Evolutionary conservation across 139 green algal genomes (phyloP), one percentile per base, ranked within the genome.

Genomic region (Picochlorum sp.): DNA sequence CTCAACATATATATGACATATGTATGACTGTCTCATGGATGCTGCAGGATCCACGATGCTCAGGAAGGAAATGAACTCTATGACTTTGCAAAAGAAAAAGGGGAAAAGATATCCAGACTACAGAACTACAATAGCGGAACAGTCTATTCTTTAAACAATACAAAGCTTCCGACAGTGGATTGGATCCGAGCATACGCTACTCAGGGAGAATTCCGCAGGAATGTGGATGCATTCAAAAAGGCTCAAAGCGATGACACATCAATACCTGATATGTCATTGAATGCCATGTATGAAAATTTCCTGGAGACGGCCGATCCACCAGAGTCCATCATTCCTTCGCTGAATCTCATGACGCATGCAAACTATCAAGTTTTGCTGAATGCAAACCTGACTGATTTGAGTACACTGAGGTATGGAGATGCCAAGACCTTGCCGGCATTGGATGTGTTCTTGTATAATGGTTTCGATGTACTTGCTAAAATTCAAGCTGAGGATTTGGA

Each of bases 401-500:
- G 14, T 34, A 61, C 24, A 47, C 65, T 59, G 45, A 69, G 67
- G 60, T 72, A 41, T 51, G 69, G 54, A 45, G 62, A 75, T 45
- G 69, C 69, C 41, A 75, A 75, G 38, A 61, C 26, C 3, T 66
- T 86, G 4, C 80, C 80, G 0, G 65, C 63, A 2, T 56, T 69
- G 1, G 80, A 86, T 28, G 74, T 85, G 3, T 61, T 80, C 16
- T 37, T 86, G 20, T 6, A 51, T 3, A 58, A 58, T 4, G 80
- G 80, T 18, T 84, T 77, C 24, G 51, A 71, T 11, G 2, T 57
- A 1, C 10, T 86, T 0, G n/a, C 9, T 4, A 59, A 37, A 30
- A 41, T 30, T 37, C 58, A 84, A 21, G 51, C 64, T 8, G 11
- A 18, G 3, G 72, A 77, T 1, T 57, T 94, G 28, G 65, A 84